A percentile compares a stretch with the other conserved stretches of the same genome.
phyloP scores from a whole-genome alignment of 306 rosid genomes.

The Mimosa pudica region DNA sequence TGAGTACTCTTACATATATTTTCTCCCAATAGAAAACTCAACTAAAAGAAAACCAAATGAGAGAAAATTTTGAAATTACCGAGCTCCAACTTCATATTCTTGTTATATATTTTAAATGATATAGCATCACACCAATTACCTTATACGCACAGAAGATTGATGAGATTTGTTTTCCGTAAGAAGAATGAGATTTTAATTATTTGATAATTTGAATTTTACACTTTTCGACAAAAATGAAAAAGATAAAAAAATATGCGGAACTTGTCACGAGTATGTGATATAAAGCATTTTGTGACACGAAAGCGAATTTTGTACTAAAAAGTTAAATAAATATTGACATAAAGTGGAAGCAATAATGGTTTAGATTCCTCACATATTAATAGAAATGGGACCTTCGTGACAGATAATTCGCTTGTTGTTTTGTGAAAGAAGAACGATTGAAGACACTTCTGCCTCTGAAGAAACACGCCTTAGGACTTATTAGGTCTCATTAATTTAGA shows the following conservation, averaged over 20 bases:
- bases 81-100: too few relatives aligned
- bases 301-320: conserved; percentile 12
- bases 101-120: neutral
- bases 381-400: conserved; percentile 21
- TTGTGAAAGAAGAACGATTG: neutral
- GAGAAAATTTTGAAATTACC: neutral
- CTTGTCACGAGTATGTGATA: neutral
- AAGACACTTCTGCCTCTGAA: neutral
- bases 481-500: neutral
- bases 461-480: neutral
- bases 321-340: neutral
- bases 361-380: conserved; percentile 1
- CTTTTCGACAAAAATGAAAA: neutral
- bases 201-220: neutral
- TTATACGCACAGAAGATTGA: neutral
- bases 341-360: neutral
- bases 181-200: neutral
- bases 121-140: neutral
- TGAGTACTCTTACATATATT: too few relatives aligned
- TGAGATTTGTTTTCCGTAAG: neutral
- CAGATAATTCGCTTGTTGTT: conserved; percentile 25
- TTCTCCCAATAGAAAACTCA: too few relatives aligned
- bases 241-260: neutral
- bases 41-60: too few relatives aligned
- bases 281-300: neutral